Percentiles rank a stretch among this genome's conserved stretches.
phyloP scores from a whole-genome alignment of 352 stramenopile genomes.

The Globisporangium carolinianum region DNA sequence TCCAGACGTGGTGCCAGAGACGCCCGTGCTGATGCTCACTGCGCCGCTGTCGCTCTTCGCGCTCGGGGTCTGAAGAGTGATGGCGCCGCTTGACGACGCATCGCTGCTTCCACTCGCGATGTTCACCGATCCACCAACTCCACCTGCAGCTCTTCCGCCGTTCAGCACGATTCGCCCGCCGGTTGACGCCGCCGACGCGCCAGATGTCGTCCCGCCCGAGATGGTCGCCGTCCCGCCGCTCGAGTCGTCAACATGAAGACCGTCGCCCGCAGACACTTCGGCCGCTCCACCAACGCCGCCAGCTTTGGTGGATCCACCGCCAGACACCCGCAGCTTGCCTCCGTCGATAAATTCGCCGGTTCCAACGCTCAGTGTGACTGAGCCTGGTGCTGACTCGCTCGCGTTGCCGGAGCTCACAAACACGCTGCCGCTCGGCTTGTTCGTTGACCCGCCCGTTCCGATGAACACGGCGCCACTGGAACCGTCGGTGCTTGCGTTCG shows the following conservation, averaged over 20 bases:
- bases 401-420: conserved; percentile 34
- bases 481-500: conserved; percentile 21
- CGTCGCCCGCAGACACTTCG: conserved; percentile 25
- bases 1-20: neutral
- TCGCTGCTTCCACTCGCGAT: conserved; percentile 39
- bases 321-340: conserved; percentile 21
- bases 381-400: conserved; percentile 26
- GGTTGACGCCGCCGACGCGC: conserved; percentile 22
- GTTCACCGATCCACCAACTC: conserved; percentile 32
- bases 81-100: conserved; percentile 20
- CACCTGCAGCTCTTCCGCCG: conserved; percentile 37
- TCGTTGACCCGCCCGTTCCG: conserved; percentile 35
- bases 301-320: conserved; percentile 24
- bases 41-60: conserved; percentile 1
- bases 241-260: conserved; percentile 23
- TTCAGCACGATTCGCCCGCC: conserved; percentile 32
- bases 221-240: conserved; percentile 38
- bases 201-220: conserved; percentile 29
- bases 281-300: conserved; percentile 19
- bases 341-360: conserved; percentile 17
- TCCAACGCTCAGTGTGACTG: conserved; percentile 34
- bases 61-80: conserved; percentile 11
- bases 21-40: conserved; percentile 7
- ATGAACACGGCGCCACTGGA: conserved; percentile 50
- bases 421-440: conserved; percentile 32